Evolutionary conservation across 2,329 filamentous ascomycete genomes (phyloP), one percentile per base, ranked within the genome.

Genomic region (Alternaria sp.): DNA sequence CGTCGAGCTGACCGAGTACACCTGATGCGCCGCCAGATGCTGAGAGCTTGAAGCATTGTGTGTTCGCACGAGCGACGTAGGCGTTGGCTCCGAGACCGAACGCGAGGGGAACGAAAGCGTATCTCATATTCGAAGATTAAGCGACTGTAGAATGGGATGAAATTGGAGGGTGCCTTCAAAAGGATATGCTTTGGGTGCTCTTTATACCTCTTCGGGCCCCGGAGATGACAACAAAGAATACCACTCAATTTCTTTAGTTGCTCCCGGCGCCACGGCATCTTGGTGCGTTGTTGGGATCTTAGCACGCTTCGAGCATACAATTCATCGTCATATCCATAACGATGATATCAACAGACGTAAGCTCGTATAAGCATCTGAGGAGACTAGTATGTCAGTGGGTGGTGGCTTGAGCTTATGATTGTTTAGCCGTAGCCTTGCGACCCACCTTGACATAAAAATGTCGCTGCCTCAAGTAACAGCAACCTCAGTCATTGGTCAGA

Each of bases 1-100:
- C 86, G 54, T 63, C 69, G 38, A 91, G 81, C 72, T 91, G 85
- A 11, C 86, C 88, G 43, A 91, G 79, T 4, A 80, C 73, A n/a
- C 87, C 86, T 11, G 67, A 66, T 27, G 64, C 62, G 30, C 81
- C 67, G n/a, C 70, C 68, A 27, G 70, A 68, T 40, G 64, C 59
- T 30, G 66, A 50, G 45, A 67, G 56, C 25, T 66, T 62, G 45
- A 67, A 53, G 52, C 70, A 72, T 34, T 71, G 65, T 20, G 65
- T 58, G 12, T 56, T 54, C 7, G 67, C 46, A 22, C 67, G 70
- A 30, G 64, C 65, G 55, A 71, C 66, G 54, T 71, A 59, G 27
- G 69, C 70, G 43, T 67, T 68, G 63, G 66, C 66, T 63, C 63
- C 65, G 46, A 72, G 62, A 62, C 64, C 66, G 30, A 72, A 62